Evolutionary conservation across 148 eudicot species (phyloP).

Genomic region (Diospyros lotus): DNA sequence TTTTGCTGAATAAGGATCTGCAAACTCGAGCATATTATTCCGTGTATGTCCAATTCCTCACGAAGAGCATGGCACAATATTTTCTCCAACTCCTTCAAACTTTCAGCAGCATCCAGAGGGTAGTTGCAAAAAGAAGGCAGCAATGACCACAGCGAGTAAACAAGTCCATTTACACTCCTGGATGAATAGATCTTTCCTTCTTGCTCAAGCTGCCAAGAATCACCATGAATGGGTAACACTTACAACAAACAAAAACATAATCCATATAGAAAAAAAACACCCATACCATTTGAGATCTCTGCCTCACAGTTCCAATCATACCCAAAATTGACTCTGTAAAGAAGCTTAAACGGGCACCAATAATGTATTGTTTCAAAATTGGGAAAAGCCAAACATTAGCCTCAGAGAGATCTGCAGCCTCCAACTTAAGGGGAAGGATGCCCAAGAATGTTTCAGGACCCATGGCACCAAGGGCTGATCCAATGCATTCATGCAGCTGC

Average conservation of each 20-base stretch:
- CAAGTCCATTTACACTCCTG: slow-evolving; percentile 64
- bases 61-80: slow-evolving; percentile 41
- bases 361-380: slow-evolving; percentile 67
- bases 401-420: slow-evolving; percentile 54
- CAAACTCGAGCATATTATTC: slow-evolving; percentile 80
- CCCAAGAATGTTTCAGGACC: slow-evolving; percentile 85
- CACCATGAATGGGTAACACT: slow-evolving; percentile 4
- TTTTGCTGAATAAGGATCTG: slow-evolving; percentile 85
- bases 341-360: slow-evolving; percentile 75
- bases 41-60: slow-evolving; percentile 71
- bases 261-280: background rate
- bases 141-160: slow-evolving; percentile 82
- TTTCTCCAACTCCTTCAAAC: slow-evolving; percentile 59
- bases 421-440: slow-evolving; percentile 73
- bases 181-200: slow-evolving; percentile 68
- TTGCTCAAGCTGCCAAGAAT: slow-evolving; percentile 59
- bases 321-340: slow-evolving; percentile 62
- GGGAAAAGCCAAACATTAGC: slow-evolving; percentile 88
- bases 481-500: slow-evolving; percentile 91
- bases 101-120: slow-evolving; percentile 67
- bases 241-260: background rate
- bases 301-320: slow-evolving; percentile 41
- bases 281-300: slow-evolving; percentile 67
- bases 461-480: slow-evolving; percentile 86
- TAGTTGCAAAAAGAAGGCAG: slow-evolving; percentile 95